phyloP scores from a whole-genome alignment of 257 asterid species.

The Buddleja alternifolia region DNA sequence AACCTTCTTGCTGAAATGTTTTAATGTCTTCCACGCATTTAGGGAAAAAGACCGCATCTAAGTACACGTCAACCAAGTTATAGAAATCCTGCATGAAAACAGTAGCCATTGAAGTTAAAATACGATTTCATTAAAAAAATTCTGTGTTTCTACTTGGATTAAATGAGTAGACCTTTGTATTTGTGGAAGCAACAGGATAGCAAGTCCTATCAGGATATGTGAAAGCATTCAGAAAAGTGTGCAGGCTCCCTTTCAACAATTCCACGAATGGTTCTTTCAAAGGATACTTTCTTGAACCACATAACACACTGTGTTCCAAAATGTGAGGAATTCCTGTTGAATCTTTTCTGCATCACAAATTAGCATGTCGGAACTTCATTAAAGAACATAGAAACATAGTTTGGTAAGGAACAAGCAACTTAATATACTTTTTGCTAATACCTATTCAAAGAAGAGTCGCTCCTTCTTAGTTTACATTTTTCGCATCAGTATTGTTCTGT shows the following conservation, averaged over 20 bases:
- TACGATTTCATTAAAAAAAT: background rate
- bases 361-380: constrained; percentile 14
- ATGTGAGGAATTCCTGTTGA: constrained; percentile 99
- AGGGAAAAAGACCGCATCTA: constrained; percentile 97
- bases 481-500: background rate
- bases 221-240: constrained; percentile 95
- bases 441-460: background rate
- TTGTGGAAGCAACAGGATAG: constrained; percentile 98
- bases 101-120: constrained; percentile 27
- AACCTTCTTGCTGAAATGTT: constrained; percentile 98
- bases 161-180: constrained; percentile 66
- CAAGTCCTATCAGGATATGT: constrained; percentile 99
- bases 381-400: constrained; percentile 1
- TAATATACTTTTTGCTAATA: constrained; percentile 16
- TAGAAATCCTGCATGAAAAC: constrained; percentile 78
- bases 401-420: constrained; percentile 12
- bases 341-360: constrained; percentile 76
- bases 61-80: constrained; percentile 97
- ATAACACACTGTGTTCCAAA: constrained; percentile 92
- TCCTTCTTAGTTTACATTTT: constrained; percentile 14
- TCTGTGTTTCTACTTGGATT: constrained; percentile 14
- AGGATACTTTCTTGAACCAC: constrained; percentile 99
- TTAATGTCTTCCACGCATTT: constrained; percentile 90
- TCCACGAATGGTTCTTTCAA: constrained; percentile 97
- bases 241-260: constrained; percentile 91